phyloP scores from a whole-genome alignment of 2,329 filamentous ascomycete species.

The Microdochium nivale region DNA sequence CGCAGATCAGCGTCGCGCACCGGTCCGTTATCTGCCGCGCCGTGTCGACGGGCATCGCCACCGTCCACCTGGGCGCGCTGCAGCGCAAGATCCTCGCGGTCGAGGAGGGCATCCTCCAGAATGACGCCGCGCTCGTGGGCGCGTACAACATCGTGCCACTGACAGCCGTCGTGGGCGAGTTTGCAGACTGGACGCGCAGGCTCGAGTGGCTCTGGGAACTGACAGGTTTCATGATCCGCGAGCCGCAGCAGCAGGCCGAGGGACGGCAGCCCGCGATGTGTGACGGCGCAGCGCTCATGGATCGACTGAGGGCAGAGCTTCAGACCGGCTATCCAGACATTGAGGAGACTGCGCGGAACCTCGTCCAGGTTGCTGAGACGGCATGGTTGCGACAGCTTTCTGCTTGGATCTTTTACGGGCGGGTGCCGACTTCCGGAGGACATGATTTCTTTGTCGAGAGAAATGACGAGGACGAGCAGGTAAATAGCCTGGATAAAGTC shows the following conservation, averaged over 20 bases:
- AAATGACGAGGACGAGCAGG: constrained; percentile 31
- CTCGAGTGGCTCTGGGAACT: constrained; percentile 82
- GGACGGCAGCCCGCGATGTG: constrained; percentile 5
- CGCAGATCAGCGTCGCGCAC: constrained; percentile 61
- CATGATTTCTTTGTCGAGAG: constrained; percentile 80
- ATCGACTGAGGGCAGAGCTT: constrained; percentile 65
- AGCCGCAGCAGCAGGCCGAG: constrained; percentile 17
- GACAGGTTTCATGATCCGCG: constrained; percentile 55
- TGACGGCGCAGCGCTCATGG: constrained; percentile 55
- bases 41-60: constrained; percentile 68
- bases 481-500: no score
- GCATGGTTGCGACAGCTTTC: constrained; percentile 89
- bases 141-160: constrained; percentile 91
- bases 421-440: constrained; percentile 65
- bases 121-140: constrained; percentile 73
- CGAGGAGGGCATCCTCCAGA: constrained; percentile 66
- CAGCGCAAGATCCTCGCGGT: constrained; percentile 79
- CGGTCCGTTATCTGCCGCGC: constrained; percentile 79
- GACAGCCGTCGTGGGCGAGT: constrained; percentile 74
- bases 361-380: constrained; percentile 73
- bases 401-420: constrained; percentile 85
- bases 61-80: constrained; percentile 69
- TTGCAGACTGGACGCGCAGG: constrained; percentile 75
- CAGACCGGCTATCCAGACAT: constrained; percentile 87
- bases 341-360: constrained; percentile 62